These are phyloP conservation scores for Smallanthus sonchifolius DNA, from an alignment of 129 eudicot species.

Conservation along the genomic window DNA sequence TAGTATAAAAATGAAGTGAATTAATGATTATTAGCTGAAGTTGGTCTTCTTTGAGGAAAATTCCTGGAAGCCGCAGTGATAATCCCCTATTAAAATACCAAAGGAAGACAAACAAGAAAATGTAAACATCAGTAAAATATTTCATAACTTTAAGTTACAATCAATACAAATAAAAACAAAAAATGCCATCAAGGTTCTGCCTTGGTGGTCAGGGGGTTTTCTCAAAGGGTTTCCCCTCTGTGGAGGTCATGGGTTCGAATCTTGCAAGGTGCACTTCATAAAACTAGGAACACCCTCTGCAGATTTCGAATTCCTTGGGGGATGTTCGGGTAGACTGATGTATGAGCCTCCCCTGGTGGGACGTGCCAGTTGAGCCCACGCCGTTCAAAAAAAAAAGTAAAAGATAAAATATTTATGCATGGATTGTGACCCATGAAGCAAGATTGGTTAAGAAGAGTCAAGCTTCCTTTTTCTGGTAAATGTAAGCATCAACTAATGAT, in stretches of 20 bases:
- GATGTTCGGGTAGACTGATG: too few species aligned
- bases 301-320: too few species aligned
- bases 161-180: background rate
- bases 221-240: too few species aligned
- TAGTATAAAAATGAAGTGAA: background rate
- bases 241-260: too few species aligned
- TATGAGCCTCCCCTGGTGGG: too few species aligned
- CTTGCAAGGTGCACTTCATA: too few species aligned
- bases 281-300: too few species aligned
- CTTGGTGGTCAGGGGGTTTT: too few species aligned
- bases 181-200: too few species aligned
- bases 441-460: background rate
- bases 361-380: too few species aligned
- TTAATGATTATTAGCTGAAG: background rate
- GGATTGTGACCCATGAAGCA: background rate
- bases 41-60: background rate
- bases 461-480: background rate
- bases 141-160: background rate
- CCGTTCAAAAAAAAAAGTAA: too few species aligned
- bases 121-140: background rate
- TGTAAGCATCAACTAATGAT: constrained; percentile 11
- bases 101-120: background rate
- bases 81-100: background rate
- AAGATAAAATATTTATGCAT: background rate
- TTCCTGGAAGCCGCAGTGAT: background rate